Conservation (phyloP, 805 yeast species). For the Candida suzukii region DNA sequence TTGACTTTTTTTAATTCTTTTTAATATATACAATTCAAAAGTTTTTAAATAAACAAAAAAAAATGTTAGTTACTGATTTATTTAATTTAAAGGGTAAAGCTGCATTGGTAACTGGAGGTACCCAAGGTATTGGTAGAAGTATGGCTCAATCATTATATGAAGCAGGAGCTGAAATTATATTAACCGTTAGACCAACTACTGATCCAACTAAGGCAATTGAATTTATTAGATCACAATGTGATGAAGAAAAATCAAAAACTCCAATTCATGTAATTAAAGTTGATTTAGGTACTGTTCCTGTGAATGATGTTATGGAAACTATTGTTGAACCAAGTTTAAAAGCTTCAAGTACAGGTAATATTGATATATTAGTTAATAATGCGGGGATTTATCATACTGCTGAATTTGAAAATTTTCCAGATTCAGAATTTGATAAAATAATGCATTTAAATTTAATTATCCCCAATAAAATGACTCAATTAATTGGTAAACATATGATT, state of each 20-base stretch:
- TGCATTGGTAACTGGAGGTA: slow-evolving; percentile 43
- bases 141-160: slow-evolving; percentile 45
- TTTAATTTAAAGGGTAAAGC: slow-evolving; percentile 33
- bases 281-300: slow-evolving; percentile 21
- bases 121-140: slow-evolving; percentile 48
- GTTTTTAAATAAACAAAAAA: no score
- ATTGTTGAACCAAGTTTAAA: slow-evolving; percentile 24
- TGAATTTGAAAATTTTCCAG: slow-evolving; percentile 29
- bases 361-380: slow-evolving; percentile 28
- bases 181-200: slow-evolving; percentile 29
- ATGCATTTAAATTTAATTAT: slow-evolving; percentile 33
- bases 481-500: slow-evolving; percentile 31
- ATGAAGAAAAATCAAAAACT: slow-evolving; percentile 23
- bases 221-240: slow-evolving; percentile 6
- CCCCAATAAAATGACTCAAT: slow-evolving; percentile 28
- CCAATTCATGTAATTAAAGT: slow-evolving; percentile 18
- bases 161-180: slow-evolving; percentile 36
- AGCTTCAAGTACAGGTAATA: slow-evolving; percentile 20
- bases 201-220: slow-evolving; percentile 22
- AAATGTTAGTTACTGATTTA: no score
- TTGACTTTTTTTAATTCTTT: no score
- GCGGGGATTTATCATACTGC: slow-evolving; percentile 28
- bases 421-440: slow-evolving; percentile 30
- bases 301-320: slow-evolving; percentile 20
- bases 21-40: no score